Evolutionary conservation across 108 stramenopile species (phyloP), one percentile per base, ranked within the genome.

Genomic region (Skeletonema marinoi): DNA sequence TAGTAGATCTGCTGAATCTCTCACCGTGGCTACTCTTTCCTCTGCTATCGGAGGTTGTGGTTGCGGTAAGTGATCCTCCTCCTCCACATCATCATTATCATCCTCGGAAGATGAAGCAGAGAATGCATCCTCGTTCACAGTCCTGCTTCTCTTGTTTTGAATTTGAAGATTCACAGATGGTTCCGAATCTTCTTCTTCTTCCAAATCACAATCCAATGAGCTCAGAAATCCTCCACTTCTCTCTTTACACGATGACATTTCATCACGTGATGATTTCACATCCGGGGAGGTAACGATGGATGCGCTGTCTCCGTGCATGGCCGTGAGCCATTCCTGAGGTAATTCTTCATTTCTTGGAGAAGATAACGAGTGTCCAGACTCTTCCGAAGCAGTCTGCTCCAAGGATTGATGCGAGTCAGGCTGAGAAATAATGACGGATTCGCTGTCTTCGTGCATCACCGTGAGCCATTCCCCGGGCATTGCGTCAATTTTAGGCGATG

Each of bases 131-230:
- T 56, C 54, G 25, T 25, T 56, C 9, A 56, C 7, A 9, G 8
- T 46, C 44, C 44, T 10, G 19, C 21, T 56, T 56, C 54, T 56
- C 54, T 56, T 25, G 2, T 56, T 56, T 56, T 29, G 54, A 56
- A 56, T 56, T 56, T 56, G 54, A 56, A 56, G 25, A 10, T 19
- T 6, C 0, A 19, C 19, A 51, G 54, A 56, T 56, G 54, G 54
- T 25, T 56, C 54, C 25, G 54, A 56, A 56, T 56, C 54, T 29
- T 56, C 54, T 56, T 56, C 54, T 56, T 56, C 54, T 11, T 56
- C 54, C 54, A 25, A 9, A 56, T 25, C 54, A n/a, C 54, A 56
- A 25, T 56, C 21, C 54, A 56, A 25, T 56, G 54, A 10, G 25
- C 54, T 56, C 21, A 56, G 25, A 56, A 56, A 56, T 5, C 54